phyloP scores from a whole-genome alignment of 371 early-diverging fungal genomes.

The Modicella reniformis region DNA sequence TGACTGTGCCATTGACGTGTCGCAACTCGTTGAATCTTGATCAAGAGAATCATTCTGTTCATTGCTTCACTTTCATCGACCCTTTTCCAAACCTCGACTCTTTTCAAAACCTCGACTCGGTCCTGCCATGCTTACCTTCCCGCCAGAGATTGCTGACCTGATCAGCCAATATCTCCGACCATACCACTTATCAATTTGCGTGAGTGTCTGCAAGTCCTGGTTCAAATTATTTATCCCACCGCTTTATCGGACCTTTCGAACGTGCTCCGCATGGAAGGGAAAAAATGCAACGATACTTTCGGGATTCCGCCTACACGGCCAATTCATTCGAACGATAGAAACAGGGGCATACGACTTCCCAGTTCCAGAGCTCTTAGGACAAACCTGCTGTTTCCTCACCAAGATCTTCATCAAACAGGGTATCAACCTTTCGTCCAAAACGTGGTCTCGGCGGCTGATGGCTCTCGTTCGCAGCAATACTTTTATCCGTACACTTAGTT shows the following conservation, averaged over 20 bases:
- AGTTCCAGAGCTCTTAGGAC: not conserved
- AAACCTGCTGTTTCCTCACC: not conserved
- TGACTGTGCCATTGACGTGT: too few relatives aligned
- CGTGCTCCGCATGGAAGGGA: too few relatives aligned
- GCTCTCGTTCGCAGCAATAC: not conserved
- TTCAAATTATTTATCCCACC: not conserved
- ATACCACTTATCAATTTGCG: too few relatives aligned
- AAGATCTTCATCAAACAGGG: not conserved
- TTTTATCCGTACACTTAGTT: not conserved
- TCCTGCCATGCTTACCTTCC: too few relatives aligned
- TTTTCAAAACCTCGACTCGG: too few relatives aligned
- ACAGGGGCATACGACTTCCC: not conserved
- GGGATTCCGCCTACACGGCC: not conserved
- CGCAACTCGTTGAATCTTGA: too few relatives aligned
- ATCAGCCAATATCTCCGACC: too few relatives aligned
- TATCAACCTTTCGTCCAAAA: not conserved
- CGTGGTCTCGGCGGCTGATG: not conserved
- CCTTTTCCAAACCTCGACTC: too few relatives aligned
- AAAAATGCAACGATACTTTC: not conserved
- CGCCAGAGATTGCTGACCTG: not conserved
- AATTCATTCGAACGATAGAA: not conserved
- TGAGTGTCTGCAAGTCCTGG: not conserved
- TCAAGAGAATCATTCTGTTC: too few relatives aligned
- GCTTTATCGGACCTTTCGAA: not conserved
- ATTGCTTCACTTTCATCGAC: too few relatives aligned